Conservation (phyloP, 805 yeast genomes). For the Saccharomycopsis olivae region DNA sequence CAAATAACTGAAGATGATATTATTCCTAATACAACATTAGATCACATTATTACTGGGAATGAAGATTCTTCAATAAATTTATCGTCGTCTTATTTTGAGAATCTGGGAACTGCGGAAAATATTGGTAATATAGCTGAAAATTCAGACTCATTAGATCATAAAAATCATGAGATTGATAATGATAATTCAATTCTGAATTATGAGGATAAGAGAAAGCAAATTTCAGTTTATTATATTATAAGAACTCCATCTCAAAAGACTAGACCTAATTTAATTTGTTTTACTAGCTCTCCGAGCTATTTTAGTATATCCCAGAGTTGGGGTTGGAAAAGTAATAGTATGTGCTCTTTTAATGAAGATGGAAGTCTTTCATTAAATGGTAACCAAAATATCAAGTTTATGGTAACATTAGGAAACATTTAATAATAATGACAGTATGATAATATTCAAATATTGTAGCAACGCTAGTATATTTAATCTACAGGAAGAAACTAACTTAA, state of each 20-base stretch:
- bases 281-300: constrained; percentile 43
- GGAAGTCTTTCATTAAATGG: constrained; percentile 32
- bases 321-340: constrained; percentile 51
- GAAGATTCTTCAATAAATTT: too few relatives aligned
- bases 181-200: constrained; percentile 24
- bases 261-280: constrained; percentile 38
- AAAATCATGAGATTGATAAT: too few relatives aligned
- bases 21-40: constrained; percentile 5
- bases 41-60: too few relatives aligned
- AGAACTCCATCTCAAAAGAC: constrained; percentile 41
- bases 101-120: too few relatives aligned
- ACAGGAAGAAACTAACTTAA: too few relatives aligned
- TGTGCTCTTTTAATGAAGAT: constrained; percentile 41
- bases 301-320: constrained; percentile 46
- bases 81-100: too few relatives aligned
- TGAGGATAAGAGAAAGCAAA: constrained; percentile 35
- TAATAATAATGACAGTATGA: too few relatives aligned
- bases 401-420: constrained; percentile 39
- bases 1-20: constrained; percentile 10
- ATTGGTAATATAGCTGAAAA: too few relatives aligned
- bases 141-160: too few relatives aligned
- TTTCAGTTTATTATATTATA: constrained; percentile 41
- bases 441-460: too few relatives aligned
- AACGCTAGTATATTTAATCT: too few relatives aligned
- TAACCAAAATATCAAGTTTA: constrained; percentile 36